phyloP scores from a whole-genome alignment of 2,329 filamentous ascomycete species.

The Blumeriella jaapii region DNA sequence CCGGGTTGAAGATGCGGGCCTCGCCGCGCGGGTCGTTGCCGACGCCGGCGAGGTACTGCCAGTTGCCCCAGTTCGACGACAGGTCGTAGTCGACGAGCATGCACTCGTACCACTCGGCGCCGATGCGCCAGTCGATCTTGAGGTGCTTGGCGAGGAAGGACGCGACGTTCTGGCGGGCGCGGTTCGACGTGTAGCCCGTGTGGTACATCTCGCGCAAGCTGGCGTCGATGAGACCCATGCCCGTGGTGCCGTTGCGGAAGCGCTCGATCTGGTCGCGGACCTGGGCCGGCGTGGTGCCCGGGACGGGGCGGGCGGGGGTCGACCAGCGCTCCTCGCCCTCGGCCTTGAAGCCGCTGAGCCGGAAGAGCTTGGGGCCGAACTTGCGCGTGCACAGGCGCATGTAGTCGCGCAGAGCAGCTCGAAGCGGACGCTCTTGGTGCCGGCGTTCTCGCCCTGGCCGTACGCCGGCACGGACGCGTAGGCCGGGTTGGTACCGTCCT shows the following conservation, averaged over 20 bases:
- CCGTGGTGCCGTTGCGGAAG: slow-evolving; percentile 56
- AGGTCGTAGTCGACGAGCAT: slow-evolving; percentile 67
- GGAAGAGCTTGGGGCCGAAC: slow-evolving; percentile 54
- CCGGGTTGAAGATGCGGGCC: slow-evolving; percentile 63
- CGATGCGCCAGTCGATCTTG: slow-evolving; percentile 66
- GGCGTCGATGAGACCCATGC: slow-evolving; percentile 68
- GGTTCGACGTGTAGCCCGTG: slow-evolving; percentile 70
- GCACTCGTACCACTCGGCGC: slow-evolving; percentile 74
- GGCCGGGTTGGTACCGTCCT: slow-evolving; percentile 42
- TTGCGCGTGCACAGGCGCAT: slow-evolving; percentile 67
- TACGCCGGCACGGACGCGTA: slow-evolving; percentile 34
- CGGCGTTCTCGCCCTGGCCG: slow-evolving; percentile 59
- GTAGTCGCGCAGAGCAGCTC: slow-evolving; percentile 71
- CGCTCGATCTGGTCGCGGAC: slow-evolving; percentile 41
- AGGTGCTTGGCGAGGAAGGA: slow-evolving; percentile 64
- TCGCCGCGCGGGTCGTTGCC: slow-evolving; percentile 67
- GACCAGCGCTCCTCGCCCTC: slow-evolving; percentile 30
- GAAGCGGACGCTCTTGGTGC: slow-evolving; percentile 57
- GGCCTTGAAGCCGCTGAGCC: slow-evolving; percentile 48
- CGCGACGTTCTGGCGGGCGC: slow-evolving; percentile 65
- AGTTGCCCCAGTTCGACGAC: slow-evolving; percentile 69
- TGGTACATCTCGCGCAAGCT: slow-evolving; percentile 61
- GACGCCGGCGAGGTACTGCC: slow-evolving; percentile 72
- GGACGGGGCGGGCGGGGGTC: slow-evolving; percentile 14
- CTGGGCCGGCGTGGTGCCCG: slow-evolving; percentile 28